Percentiles rank a stretch among this genome's conserved stretches.
Conservation (phyloP, 768 basidiomycete species). For the Pleurotus cornucopiae region DNA sequence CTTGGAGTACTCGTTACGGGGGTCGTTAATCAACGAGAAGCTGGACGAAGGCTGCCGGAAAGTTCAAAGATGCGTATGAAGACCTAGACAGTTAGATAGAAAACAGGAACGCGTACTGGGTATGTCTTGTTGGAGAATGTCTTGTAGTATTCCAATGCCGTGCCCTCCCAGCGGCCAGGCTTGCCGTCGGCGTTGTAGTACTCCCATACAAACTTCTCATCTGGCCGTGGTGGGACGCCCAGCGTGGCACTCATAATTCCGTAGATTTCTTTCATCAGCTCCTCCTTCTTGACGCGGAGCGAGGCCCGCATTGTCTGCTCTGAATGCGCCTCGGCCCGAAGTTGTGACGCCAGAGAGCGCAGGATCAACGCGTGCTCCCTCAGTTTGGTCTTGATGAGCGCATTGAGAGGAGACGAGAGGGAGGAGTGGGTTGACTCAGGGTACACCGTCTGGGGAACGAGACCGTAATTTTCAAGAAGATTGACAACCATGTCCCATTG, state of each 20-base stretch:
- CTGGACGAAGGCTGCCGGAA: constrained; percentile 55
- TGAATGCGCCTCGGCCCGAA: constrained; percentile 38
- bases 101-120: constrained; percentile 33
- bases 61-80: background rate
- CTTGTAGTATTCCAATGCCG: constrained; percentile 76
- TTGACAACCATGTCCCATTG: constrained; percentile 91
- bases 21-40: constrained; percentile 95
- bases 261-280: constrained; percentile 80
- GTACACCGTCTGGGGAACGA: constrained; percentile 79
- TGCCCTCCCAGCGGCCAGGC: constrained; percentile 71
- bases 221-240: constrained; percentile 78
- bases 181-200: constrained; percentile 82
- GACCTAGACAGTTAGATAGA: background rate
- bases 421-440: constrained; percentile 86
- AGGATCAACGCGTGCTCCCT: constrained; percentile 87
- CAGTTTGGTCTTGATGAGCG: constrained; percentile 83
- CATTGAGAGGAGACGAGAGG: constrained; percentile 66
- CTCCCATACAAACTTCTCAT: constrained; percentile 79
- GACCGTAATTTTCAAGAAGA: constrained; percentile 67
- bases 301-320: constrained; percentile 43
- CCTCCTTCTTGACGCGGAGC: constrained; percentile 81
- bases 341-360: constrained; percentile 53
- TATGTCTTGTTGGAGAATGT: constrained; percentile 55
- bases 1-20: constrained; percentile 77
- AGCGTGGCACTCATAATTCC: constrained; percentile 80